Percentiles rank a stretch among this genome's conserved stretches.
phyloP scores from a whole-genome alignment of 805 yeast species.

The Ogataea naganishii region DNA sequence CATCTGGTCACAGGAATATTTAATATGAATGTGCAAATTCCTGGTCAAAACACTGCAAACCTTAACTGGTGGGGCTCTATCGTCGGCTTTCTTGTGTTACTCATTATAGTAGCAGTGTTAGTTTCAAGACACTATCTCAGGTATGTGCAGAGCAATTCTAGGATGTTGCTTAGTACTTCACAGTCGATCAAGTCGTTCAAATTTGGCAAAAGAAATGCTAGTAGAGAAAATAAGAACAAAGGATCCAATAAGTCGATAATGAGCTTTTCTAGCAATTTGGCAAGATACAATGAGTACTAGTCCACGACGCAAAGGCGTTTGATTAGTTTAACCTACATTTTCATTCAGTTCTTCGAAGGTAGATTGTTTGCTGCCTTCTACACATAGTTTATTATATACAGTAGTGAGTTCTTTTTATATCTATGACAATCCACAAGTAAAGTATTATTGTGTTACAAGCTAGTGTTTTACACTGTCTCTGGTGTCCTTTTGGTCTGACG shows the following conservation, averaged over 20 bases:
- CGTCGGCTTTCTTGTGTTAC: slow-evolving; percentile 38
- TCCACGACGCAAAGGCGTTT: no score
- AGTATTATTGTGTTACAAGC: no score
- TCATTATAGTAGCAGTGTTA: slow-evolving; percentile 30
- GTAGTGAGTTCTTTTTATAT: no score
- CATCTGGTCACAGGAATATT: slow-evolving; percentile 76
- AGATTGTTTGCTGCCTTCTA: no score
- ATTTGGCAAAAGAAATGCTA: slow-evolving; percentile 17
- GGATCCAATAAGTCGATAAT: slow-evolving; percentile 16
- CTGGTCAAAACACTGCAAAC: slow-evolving; percentile 41
- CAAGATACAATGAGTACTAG: slow-evolving; percentile 24
- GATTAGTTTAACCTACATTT: no score
- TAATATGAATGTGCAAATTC: slow-evolving; percentile 82
- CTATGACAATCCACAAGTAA: no score
- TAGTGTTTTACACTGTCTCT: no score
- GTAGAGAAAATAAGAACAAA: slow-evolving; percentile 8
- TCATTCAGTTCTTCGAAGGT: no score
- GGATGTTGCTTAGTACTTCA: slow-evolving; percentile 6
- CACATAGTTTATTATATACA: no score
- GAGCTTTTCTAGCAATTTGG: slow-evolving; percentile 23
- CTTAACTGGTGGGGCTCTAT: slow-evolving; percentile 58
- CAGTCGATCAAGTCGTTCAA: slow-evolving; percentile 20
- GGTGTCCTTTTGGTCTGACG: no score
- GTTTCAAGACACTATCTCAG: slow-evolving; percentile 20
- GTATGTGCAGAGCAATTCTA: no score